Percentiles rank a stretch among this genome's conserved stretches.
Evolutionary conservation across 495 filamentous ascomycete species (phyloP).

Genomic region (Penicillium pancosmium): DNA sequence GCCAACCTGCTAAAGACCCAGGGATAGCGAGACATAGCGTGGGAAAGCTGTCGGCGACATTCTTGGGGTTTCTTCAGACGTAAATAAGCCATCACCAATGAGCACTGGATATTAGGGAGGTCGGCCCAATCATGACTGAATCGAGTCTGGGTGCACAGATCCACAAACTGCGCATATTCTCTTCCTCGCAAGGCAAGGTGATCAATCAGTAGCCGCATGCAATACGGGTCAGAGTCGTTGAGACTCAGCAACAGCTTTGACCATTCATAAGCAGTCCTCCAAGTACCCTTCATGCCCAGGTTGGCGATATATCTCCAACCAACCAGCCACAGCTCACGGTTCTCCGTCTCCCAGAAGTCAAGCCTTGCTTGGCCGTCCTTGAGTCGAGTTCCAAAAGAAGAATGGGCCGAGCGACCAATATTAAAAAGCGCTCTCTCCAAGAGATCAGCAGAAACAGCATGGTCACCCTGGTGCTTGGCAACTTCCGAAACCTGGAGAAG

Average conservation of each 20-base stretch:
- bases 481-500: constrained; percentile 92
- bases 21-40: constrained; percentile 71
- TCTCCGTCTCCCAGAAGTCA: constrained; percentile 77
- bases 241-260: constrained; percentile 79
- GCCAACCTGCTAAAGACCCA: constrained; percentile 83
- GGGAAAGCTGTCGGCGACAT: constrained; percentile 62
- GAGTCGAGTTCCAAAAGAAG: constrained; percentile 74
- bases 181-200: constrained; percentile 78
- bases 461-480: constrained; percentile 85
- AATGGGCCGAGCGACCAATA: constrained; percentile 83
- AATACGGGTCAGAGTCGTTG: constrained; percentile 82
- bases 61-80: constrained; percentile 66
- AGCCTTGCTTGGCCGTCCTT: constrained; percentile 77
- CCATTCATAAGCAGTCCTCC: constrained; percentile 92
- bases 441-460: constrained; percentile 80
- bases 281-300: constrained; percentile 87
- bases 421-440: constrained; percentile 91
- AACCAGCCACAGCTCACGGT: constrained; percentile 89
- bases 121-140: constrained; percentile 51
- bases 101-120: constrained; percentile 70
- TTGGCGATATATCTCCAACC: constrained; percentile 85
- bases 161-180: constrained; percentile 74
- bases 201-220: constrained; percentile 75
- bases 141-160: constrained; percentile 63
- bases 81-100: constrained; percentile 70